Evolutionary conservation across 2,329 filamentous ascomycete species (phyloP).

Genomic region (Hypoxylon sp.): DNA sequence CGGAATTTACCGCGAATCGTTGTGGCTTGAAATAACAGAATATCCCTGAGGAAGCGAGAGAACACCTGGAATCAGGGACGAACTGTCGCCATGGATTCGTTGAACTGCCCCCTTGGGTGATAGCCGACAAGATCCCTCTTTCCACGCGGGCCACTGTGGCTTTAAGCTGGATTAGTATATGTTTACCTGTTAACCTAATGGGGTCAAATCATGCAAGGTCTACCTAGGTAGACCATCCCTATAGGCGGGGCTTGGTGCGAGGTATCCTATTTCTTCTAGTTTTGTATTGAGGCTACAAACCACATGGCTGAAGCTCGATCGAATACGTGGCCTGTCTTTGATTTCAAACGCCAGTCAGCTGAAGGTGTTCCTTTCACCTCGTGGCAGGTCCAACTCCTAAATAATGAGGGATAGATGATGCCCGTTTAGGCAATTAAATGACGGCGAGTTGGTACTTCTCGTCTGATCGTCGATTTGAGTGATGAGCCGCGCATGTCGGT

Average conservation of each 20-base stretch:
- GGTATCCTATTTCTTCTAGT: not conserved
- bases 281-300: not conserved
- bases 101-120: not conserved
- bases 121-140: not conserved
- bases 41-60: not conserved
- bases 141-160: not conserved
- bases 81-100: not conserved
- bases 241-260: not conserved
- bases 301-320: not conserved
- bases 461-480: not conserved
- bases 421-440: not conserved
- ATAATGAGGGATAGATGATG: not conserved
- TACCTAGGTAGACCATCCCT: not conserved
- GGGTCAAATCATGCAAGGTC: not conserved
- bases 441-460: not conserved
- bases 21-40: not conserved
- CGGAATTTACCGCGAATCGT: not conserved
- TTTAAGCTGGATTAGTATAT: not conserved
- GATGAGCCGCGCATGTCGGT: not conserved
- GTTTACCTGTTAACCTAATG: not conserved
- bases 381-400: constrained; percentile 1
- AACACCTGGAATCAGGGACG: not conserved
- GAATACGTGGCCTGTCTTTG: not conserved
- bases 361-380: not conserved
- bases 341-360: not conserved